A percentile compares a stretch with the other conserved stretches of the same genome.
phyloP scores from a whole-genome alignment of 2,329 filamentous ascomycete species.

The Aspergillus sp. region DNA sequence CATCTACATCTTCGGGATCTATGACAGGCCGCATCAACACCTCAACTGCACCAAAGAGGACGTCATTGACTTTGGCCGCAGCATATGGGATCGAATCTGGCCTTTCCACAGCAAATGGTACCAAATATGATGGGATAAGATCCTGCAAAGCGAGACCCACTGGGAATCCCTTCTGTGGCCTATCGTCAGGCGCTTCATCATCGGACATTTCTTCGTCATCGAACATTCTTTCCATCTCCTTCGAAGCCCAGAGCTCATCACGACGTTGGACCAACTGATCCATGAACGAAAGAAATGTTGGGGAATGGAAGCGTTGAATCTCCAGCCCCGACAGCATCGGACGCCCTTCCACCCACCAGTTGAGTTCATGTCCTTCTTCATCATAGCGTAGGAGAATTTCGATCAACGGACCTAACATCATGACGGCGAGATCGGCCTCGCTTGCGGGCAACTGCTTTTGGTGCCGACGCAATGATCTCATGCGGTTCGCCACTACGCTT shows the following conservation, averaged over 20 bases:
- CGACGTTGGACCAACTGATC: background rate
- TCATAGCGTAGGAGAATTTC: background rate
- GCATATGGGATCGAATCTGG: background rate
- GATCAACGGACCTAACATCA: background rate
- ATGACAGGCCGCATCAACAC: background rate
- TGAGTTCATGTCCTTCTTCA: background rate
- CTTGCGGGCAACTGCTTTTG: background rate
- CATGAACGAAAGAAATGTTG: background rate
- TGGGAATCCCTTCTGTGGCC: background rate
- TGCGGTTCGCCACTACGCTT: background rate
- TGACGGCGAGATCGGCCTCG: background rate
- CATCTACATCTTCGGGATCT: background rate
- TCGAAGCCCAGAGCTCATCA: background rate
- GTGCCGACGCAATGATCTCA: background rate
- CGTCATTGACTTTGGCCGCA: background rate
- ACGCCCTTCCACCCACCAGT: background rate
- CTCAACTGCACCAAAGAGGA: background rate
- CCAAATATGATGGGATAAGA: background rate
- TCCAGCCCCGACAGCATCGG: background rate
- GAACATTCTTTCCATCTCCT: background rate
- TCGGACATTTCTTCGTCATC: too few species aligned
- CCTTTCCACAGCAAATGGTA: background rate
- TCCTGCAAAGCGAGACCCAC: background rate
- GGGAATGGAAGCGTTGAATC: background rate
- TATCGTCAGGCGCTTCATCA: too few species aligned